phyloP scores from a whole-genome alignment of 2,329 filamentous ascomycete genomes.

The Hypoxylon sp. region DNA sequence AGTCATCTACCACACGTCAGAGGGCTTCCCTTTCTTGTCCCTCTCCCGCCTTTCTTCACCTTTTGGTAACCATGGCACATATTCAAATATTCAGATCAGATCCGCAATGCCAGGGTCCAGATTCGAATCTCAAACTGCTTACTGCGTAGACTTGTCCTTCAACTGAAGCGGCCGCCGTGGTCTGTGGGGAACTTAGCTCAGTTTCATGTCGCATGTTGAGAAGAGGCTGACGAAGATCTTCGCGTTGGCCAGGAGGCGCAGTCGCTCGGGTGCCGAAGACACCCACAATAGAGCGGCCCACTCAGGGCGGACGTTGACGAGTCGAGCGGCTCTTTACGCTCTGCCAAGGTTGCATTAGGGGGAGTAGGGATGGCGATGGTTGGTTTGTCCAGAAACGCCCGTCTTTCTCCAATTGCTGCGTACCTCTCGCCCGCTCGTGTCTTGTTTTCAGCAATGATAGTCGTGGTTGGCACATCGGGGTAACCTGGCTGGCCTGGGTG shows the following conservation, averaged over 20 bases:
- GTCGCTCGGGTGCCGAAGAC: constrained; percentile 24
- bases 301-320: too few relatives aligned
- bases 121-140: constrained; percentile 21
- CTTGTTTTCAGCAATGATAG: neutral
- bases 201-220: constrained; percentile 32
- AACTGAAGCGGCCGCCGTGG: constrained; percentile 22
- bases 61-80: too few relatives aligned
- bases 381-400: neutral
- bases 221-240: constrained; percentile 30
- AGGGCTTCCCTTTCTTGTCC: neutral
- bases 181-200: constrained; percentile 16
- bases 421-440: constrained; percentile 1
- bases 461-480: constrained; percentile 11
- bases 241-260: constrained; percentile 29
- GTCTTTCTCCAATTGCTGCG: neutral
- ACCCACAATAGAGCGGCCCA: constrained; percentile 24
- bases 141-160: constrained; percentile 11
- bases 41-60: too few relatives aligned
- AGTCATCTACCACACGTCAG: neutral
- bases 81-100: constrained; percentile 16
- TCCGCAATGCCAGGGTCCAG: constrained; percentile 3
- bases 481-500: neutral
- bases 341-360: neutral
- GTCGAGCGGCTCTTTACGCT: constrained; percentile 16
- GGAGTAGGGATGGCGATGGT: neutral